Base-by-base conservation (phyloP, 306 rosid species). In the Lathyrus tuberosus region DNA sequence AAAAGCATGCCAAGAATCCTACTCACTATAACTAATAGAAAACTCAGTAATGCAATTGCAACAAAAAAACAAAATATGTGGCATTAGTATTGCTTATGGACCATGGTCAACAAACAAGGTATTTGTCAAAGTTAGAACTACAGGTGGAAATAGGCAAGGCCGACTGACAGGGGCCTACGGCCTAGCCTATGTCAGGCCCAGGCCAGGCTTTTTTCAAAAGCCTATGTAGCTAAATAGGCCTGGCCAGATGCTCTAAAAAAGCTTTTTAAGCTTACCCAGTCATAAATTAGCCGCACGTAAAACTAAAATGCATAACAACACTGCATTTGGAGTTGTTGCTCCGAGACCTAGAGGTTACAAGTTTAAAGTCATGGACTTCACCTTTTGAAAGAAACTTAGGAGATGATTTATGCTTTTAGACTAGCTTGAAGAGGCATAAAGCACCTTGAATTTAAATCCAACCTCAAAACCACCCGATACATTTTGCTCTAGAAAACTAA, bases 1-100 rank as follows among this genome's bases (percentile, higher is more conserved):
- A 43, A 28, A 71, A 37, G 65, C 52, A 58, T 11, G 13, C 16
- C 17, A 41, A 20, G 44, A n/a, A 64, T 62, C 54, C n/a, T 14
- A 53, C 62, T 53, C 44, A 65, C n/a, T 47, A 53, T 65, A 71
- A 70, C 37, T 57, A 35, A 75, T 10, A 70, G 40, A 57, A 17
- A 13, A 15, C 16, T 74, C 42, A 18, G 13, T 47, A 46, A 28
- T 48, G 64, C 66, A 69, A 54, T 17, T 1, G 8, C 52, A 46
- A 44, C 17, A 40, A 52, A 46, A 44, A 44, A 20, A 63, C 10
- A 22, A 11, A 24, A 37, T 38, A 35, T 9, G 31, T 4, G 2
- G 40, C 20, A 62, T 69, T 16, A 13, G 1, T 41, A 24, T 63
- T 33, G 58, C 31, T 53, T 12, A 65, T 17, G 22, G 22, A 20